A percentile compares a stretch with the other conserved stretches of the same genome.
These are phyloP conservation scores for Penicillium janthinellum DNA, from an alignment of 2,329 filamentous ascomycete genomes.

Conservation along the genomic window DNA sequence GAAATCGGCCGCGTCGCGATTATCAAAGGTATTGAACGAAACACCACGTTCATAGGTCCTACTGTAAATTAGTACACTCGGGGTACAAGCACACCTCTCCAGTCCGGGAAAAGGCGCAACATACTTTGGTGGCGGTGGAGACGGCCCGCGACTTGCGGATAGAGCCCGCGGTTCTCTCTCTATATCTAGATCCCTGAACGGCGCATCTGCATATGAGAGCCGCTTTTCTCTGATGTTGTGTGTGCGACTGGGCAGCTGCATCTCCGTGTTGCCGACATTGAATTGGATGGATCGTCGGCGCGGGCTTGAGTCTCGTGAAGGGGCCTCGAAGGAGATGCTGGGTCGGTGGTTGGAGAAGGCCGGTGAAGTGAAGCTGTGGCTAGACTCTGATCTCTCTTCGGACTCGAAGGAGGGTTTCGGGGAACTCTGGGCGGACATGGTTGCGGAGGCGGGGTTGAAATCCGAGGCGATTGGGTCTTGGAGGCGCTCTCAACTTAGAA, in stretches of 20 bases:
- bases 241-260: slow-evolving; percentile 32
- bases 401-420: slow-evolving; percentile 24
- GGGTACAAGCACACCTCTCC: background rate
- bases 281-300: slow-evolving; percentile 45
- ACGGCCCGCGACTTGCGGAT: slow-evolving; percentile 33
- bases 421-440: slow-evolving; percentile 24
- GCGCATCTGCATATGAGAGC: slow-evolving; percentile 24
- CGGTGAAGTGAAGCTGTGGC: slow-evolving; percentile 14
- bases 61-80: slow-evolving; percentile 8
- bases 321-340: slow-evolving; percentile 28
- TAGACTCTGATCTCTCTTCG: slow-evolving; percentile 17
- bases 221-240: slow-evolving; percentile 31
- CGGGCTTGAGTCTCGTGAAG: slow-evolving; percentile 25
- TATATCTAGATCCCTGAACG: slow-evolving; percentile 19
- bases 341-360: slow-evolving; percentile 22
- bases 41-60: slow-evolving; percentile 68
- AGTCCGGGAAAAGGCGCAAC: slow-evolving; percentile 11
- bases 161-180: slow-evolving; percentile 31
- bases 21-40: slow-evolving; percentile 73
- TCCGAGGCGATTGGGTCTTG: background rate
- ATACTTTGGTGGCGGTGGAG: slow-evolving; percentile 47
- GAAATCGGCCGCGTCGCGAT: slow-evolving; percentile 67
- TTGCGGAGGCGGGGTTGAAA: slow-evolving; percentile 1
- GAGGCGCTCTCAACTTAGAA: background rate
- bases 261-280: slow-evolving; percentile 33